Evolutionary conservation across 2,329 filamentous ascomycete species (phyloP).

Genomic region (Ascochyta koolunga): DNA sequence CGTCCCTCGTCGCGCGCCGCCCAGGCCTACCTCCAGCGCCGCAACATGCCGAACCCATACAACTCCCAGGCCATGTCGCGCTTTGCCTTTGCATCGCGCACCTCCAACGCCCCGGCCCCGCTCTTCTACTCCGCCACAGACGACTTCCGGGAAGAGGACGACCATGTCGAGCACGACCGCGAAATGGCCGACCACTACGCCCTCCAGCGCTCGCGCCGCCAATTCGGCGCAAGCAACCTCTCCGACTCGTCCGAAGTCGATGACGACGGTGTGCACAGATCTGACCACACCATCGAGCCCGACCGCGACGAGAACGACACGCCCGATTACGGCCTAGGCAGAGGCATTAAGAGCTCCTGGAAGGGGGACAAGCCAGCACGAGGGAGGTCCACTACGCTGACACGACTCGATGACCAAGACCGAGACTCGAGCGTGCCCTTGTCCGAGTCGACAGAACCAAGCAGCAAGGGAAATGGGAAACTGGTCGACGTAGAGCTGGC

Average conservation of each 20-base stretch:
- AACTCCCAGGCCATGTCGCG: conserved; percentile 69
- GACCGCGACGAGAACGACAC: conserved; percentile 49
- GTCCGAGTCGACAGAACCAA: conserved; percentile 51
- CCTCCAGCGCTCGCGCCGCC: conserved; percentile 83
- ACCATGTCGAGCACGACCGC: conserved; percentile 86
- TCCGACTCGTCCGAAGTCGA: conserved; percentile 87
- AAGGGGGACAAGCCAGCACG: conserved; percentile 54
- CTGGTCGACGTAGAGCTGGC: conserved; percentile 90
- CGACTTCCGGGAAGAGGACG: conserved; percentile 90
- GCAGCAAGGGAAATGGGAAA: conserved; percentile 64
- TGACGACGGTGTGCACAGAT: conserved; percentile 61
- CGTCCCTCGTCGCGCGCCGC: conserved; percentile 55
- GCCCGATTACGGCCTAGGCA: conserved; percentile 50
- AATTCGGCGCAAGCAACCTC: conserved; percentile 82
- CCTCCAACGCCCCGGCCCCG: conserved; percentile 79
- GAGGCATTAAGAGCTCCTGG: conserved; percentile 65
- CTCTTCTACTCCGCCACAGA: conserved; percentile 93
- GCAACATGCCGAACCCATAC: conserved; percentile 73
- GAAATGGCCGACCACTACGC: conserved; percentile 96
- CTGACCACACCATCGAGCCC: conserved; percentile 59
- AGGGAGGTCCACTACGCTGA: conserved; percentile 46
- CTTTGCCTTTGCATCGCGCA: conserved; percentile 81
- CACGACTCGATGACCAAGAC: conserved; percentile 44
- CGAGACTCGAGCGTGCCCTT: conserved; percentile 50
- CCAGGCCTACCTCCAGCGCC: conserved; percentile 57